Percentiles rank a stretch among this genome's conserved stretches.
Evolutionary conservation across 129 eudicot genomes (phyloP).

Genomic region (carrot (Daucus carota)): DNA sequence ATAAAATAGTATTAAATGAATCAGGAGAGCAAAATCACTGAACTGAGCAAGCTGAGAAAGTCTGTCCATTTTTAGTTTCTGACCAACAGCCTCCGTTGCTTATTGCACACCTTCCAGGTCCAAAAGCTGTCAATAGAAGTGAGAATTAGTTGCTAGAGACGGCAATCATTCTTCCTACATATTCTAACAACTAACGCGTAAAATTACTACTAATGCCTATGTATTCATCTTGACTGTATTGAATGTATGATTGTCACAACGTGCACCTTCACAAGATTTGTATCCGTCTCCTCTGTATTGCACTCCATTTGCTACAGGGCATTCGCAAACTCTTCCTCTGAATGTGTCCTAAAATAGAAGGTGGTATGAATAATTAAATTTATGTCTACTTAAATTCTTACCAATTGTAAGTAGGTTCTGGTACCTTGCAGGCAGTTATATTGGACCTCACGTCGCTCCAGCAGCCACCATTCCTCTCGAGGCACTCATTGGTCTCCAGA

Average conservation of each 20-base stretch:
- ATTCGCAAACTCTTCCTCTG: slow-evolving; percentile 86
- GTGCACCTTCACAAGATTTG: slow-evolving; percentile 59
- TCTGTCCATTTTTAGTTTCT: slow-evolving; percentile 52
- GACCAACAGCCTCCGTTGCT: slow-evolving; percentile 95
- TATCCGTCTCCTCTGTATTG: slow-evolving; percentile 94
- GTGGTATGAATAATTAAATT: neutral
- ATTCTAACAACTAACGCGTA: neutral
- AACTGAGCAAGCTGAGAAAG: slow-evolving; percentile 81
- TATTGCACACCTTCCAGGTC: slow-evolving; percentile 79
- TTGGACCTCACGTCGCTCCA: slow-evolving; percentile 60
- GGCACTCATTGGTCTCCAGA: slow-evolving; percentile 89
- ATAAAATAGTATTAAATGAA: neutral
- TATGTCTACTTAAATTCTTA: neutral
- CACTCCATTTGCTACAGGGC: slow-evolving; percentile 72
- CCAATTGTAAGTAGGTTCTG: neutral
- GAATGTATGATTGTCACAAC: neutral
- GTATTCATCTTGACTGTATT: neutral
- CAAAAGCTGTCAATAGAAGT: slow-evolving; percentile 51
- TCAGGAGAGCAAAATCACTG: slow-evolving; percentile 10
- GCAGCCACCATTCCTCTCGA: slow-evolving; percentile 81
- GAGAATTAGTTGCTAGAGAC: neutral
- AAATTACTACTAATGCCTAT: no score
- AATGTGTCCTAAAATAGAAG: slow-evolving; percentile 62
- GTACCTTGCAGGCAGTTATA: slow-evolving; percentile 87
- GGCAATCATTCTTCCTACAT: neutral